A percentile compares a stretch with the other conserved stretches of the same genome.
These are phyloP conservation scores for Leucosporidium scottii DNA, from an alignment of 768 basidiomycete species.

Conservation along the genomic window DNA sequence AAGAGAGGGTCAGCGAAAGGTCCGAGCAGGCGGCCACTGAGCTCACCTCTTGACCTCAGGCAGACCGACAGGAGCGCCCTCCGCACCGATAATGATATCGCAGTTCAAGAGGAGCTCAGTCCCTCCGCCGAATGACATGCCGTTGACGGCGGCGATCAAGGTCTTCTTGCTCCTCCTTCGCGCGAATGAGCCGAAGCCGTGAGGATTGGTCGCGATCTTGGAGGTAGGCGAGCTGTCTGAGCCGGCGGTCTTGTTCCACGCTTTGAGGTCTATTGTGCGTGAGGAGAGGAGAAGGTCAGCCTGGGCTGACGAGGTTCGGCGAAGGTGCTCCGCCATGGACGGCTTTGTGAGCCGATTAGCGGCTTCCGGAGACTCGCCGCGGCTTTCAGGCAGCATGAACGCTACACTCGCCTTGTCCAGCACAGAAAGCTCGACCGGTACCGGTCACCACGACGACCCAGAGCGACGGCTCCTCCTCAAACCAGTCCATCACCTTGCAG, in stretches of 20 bases:
- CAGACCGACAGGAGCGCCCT: conserved; percentile 28
- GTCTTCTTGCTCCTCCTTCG: conserved; percentile 31
- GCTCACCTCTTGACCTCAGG: conserved; percentile 35
- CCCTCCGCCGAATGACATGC: conserved; percentile 31
- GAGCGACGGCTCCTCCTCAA: conserved; percentile 28
- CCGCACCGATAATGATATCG: conserved; percentile 33
- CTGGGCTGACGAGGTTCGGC: too few species aligned
- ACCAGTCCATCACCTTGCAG: conserved; percentile 33
- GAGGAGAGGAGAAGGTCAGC: neutral
- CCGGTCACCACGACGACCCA: conserved; percentile 32
- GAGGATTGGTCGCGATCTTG: conserved; percentile 9
- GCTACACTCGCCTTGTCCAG: conserved; percentile 25
- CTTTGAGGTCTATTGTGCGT: conserved; percentile 22
- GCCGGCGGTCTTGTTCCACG: conserved; percentile 12
- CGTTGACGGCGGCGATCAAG: conserved; percentile 36
- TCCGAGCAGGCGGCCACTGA: neutral
- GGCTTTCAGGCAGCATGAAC: too few species aligned
- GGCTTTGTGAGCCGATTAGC: too few species aligned
- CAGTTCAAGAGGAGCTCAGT: conserved; percentile 29
- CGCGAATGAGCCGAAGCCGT: conserved; percentile 31
- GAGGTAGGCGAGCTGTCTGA: neutral
- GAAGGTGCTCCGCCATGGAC: too few species aligned
- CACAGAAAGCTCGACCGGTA: conserved; percentile 31
- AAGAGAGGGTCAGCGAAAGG: conserved; percentile 1
- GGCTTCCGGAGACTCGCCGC: too few species aligned